Evolutionary conservation across 495 filamentous ascomycete species (phyloP).

Genomic region (Penicillium diatomitis): DNA sequence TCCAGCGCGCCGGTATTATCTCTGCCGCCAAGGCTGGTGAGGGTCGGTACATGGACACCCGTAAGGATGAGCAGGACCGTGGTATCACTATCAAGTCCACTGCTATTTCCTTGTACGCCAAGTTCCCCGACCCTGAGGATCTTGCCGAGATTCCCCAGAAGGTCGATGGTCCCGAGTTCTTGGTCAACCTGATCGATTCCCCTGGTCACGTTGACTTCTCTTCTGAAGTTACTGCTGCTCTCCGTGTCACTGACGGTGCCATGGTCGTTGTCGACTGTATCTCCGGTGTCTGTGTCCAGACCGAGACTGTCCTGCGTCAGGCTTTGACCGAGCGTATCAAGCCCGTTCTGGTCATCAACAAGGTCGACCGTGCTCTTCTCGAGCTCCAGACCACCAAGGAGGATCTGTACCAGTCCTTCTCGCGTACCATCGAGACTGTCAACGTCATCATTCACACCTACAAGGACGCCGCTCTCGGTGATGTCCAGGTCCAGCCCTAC

Average conservation of each 20-base stretch:
- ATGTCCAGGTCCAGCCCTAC: slow-evolving; percentile 96
- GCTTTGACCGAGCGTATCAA: slow-evolving; percentile 99
- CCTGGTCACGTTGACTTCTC: slow-evolving; percentile 99
- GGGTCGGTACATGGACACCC: slow-evolving; percentile 91
- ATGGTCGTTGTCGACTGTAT: slow-evolving; percentile 99
- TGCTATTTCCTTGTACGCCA: slow-evolving; percentile 95
- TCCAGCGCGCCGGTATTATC: slow-evolving; percentile 99
- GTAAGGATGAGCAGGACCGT: slow-evolving; percentile 96
- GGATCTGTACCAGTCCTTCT: slow-evolving; percentile 99
- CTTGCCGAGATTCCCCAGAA: slow-evolving; percentile 90
- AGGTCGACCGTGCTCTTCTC: slow-evolving; percentile 98
- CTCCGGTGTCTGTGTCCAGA: slow-evolving; percentile 98
- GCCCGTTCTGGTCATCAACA: slow-evolving; percentile 99
- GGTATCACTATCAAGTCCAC: slow-evolving; percentile 99
- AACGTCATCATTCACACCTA: slow-evolving; percentile 99
- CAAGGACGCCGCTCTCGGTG: slow-evolving; percentile 92
- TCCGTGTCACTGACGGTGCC: slow-evolving; percentile 99
- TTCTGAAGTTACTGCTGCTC: slow-evolving; percentile 97
- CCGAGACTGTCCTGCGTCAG: slow-evolving; percentile 98
- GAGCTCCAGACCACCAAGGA: slow-evolving; percentile 98
- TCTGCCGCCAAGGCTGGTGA: slow-evolving; percentile 96
- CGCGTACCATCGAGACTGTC: slow-evolving; percentile 97
- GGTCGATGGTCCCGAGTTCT: slow-evolving; percentile 85
- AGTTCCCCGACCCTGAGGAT: slow-evolving; percentile 73
- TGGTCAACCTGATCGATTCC: slow-evolving; percentile 99